These are phyloP conservation scores for Pythium phragmiticola DNA, from an alignment of 352 stramenopile genomes.

Conservation along the genomic window DNA sequence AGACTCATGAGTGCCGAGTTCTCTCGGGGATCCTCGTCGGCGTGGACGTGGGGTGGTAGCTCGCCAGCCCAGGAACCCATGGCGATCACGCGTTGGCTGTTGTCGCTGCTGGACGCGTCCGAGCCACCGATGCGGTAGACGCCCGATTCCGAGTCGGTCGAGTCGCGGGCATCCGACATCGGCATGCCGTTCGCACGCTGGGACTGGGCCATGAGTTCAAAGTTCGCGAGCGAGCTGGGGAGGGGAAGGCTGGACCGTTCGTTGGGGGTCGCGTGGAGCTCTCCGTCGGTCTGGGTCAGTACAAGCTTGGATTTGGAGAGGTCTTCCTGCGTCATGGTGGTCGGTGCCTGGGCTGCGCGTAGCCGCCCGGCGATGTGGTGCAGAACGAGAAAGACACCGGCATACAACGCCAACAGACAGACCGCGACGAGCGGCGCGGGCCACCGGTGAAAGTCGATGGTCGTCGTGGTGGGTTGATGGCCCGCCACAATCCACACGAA, in stretches of 20 bases:
- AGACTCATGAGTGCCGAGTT: conserved; percentile 19
- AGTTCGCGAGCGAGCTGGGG: conserved; percentile 31
- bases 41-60: conserved; percentile 4
- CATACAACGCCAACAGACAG: conserved; percentile 37
- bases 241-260: conserved; percentile 27
- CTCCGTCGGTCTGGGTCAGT: conserved; percentile 1
- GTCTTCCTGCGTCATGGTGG: conserved; percentile 8
- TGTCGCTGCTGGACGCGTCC: conserved; percentile 8
- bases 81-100: conserved; percentile 21
- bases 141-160: conserved; percentile 13
- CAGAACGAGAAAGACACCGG: conserved; percentile 43
- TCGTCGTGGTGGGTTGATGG: conserved; percentile 52
- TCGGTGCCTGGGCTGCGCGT: conserved; percentile 5
- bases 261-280: conserved; percentile 12
- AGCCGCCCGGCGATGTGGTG: conserved; percentile 36
- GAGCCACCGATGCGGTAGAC: conserved; percentile 22
- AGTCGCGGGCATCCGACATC: conserved; percentile 6
- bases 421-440: conserved; percentile 37
- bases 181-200: conserved; percentile 8
- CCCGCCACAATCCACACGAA: conserved; percentile 53
- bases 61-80: conserved; percentile 24
- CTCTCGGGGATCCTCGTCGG: neutral
- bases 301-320: conserved; percentile 8
- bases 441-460: conserved; percentile 59
- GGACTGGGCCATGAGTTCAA: conserved; percentile 46